phyloP scores from a whole-genome alignment of 164 flowering plant species.

The Vitis riparia region DNA sequence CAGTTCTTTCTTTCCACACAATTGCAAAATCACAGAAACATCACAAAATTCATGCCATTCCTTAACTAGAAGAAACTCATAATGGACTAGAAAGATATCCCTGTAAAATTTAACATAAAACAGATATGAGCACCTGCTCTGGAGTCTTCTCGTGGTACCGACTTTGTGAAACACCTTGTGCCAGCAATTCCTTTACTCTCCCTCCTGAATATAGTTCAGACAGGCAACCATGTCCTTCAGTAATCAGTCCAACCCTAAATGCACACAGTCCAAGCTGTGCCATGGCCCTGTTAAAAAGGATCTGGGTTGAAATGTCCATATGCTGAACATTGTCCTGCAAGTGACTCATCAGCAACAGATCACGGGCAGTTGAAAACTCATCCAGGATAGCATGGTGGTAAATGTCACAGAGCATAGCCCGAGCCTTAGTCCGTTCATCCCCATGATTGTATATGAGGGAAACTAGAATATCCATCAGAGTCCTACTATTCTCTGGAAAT shows the following conservation, averaged over 20 bases:
- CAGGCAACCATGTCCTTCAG: slow-evolving; percentile 84
- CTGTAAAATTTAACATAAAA: not conserved
- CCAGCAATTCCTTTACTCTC: slow-evolving; percentile 89
- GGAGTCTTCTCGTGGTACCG: slow-evolving; percentile 97
- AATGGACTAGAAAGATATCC: too few relatives aligned
- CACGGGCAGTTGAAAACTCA: slow-evolving; percentile 75
- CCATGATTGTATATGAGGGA: slow-evolving; percentile 85
- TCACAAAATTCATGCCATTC: too few relatives aligned
- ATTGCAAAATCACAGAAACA: too few relatives aligned
- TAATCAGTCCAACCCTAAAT: slow-evolving; percentile 64
- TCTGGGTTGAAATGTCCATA: slow-evolving; percentile 89
- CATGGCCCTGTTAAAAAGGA: slow-evolving; percentile 92
- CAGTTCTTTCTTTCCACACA: too few relatives aligned
- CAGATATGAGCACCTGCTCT: slow-evolving; percentile 66
- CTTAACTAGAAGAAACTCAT: too few relatives aligned
- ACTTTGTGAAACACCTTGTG: slow-evolving; percentile 92
- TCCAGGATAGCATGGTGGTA: slow-evolving; percentile 93
- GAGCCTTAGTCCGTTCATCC: slow-evolving; percentile 95
- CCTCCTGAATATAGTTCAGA: slow-evolving; percentile 94
- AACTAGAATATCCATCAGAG: slow-evolving; percentile 75
- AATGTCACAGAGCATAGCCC: slow-evolving; percentile 96
- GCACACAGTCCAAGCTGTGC: slow-evolving; percentile 95
- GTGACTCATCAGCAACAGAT: slow-evolving; percentile 92
- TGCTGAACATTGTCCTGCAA: slow-evolving; percentile 82
- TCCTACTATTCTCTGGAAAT: slow-evolving; percentile 75